Percentiles rank a stretch among this genome's conserved stretches.
Conservation (phyloP, 257 asterid species). For the Solanum habrochaites region DNA sequence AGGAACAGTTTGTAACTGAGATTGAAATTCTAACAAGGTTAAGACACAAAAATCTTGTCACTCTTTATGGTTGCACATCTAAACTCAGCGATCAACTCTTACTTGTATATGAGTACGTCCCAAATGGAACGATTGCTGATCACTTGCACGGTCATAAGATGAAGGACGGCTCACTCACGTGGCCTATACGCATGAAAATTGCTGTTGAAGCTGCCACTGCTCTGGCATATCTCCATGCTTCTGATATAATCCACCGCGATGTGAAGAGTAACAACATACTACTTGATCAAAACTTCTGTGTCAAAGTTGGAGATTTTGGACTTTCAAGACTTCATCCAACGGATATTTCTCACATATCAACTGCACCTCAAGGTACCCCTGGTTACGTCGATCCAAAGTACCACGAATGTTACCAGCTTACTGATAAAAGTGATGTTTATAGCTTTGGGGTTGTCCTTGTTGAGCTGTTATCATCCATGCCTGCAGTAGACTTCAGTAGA, state of each 20-base stretch:
- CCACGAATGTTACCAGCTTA: conserved; percentile 7
- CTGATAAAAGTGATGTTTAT: conserved; percentile 12
- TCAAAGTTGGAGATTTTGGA: conserved; percentile 12
- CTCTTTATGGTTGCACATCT: conserved; percentile 10
- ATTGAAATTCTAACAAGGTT: conserved; percentile 4
- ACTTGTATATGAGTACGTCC: conserved; percentile 3
- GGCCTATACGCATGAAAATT: conserved; percentile 9
- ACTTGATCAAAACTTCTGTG: conserved; percentile 3
- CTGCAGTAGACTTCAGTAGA: conserved; percentile 6
- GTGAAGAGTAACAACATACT: conserved; percentile 10
- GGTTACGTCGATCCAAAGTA: conserved; percentile 9
- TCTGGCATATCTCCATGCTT: conserved; percentile 7
- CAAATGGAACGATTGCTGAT: conserved; percentile 11
- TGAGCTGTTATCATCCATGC: conserved; percentile 7
- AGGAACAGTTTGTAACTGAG: conserved; percentile 7
- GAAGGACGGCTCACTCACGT: background rate
- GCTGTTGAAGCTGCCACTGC: conserved; percentile 7
- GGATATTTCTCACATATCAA: conserved; percentile 4
- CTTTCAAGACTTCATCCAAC: background rate
- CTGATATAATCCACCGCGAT: conserved; percentile 12
- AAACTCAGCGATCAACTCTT: background rate
- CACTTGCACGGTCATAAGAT: conserved; percentile 4
- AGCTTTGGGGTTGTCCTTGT: conserved; percentile 11
- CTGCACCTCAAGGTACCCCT: conserved; percentile 15
- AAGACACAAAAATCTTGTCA: conserved; percentile 7